Conservation (phyloP, 352 stramenopile genomes). For the Pythium aristosporum region DNA sequence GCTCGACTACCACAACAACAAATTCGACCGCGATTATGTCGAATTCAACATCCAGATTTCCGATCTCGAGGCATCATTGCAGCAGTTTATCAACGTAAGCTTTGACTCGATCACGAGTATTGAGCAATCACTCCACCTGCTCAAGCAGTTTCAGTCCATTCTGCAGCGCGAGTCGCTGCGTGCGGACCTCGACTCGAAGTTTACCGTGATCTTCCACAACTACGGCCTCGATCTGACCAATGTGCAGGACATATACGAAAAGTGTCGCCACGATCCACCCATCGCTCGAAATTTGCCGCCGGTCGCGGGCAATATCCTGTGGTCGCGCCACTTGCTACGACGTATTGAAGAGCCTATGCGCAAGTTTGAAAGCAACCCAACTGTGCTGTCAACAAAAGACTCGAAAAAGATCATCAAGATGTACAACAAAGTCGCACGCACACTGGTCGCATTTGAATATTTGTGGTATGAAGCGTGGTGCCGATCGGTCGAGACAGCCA, state of each 20-base stretch:
- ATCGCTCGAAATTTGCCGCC: constrained; percentile 96
- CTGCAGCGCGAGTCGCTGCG: constrained; percentile 97
- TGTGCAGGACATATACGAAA: constrained; percentile 98
- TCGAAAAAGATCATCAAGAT: constrained; percentile 98
- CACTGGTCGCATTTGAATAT: constrained; percentile 99
- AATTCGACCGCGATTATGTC: constrained; percentile 96
- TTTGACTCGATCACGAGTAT: constrained; percentile 99
- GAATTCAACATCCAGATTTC: constrained; percentile 96
- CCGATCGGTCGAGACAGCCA: constrained; percentile 97
- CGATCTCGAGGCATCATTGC: constrained; percentile 94
- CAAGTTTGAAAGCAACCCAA: constrained; percentile 98
- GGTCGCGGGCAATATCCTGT: constrained; percentile 98
- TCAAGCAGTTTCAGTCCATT: constrained; percentile 98
- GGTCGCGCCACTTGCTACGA: constrained; percentile 96
- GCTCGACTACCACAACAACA: constrained; percentile 98
- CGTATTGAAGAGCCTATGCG: constrained; percentile 99
- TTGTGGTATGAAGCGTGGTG: constrained; percentile 99
- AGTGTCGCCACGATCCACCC: constrained; percentile 97
- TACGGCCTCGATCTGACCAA: constrained; percentile 97
- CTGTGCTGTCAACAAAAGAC: constrained; percentile 96
- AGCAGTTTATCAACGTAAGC: constrained; percentile 98
- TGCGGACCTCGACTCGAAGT: constrained; percentile 97
- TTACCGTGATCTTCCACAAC: constrained; percentile 99
- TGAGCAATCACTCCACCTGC: constrained; percentile 94
- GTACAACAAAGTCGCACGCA: constrained; percentile 99